phyloP scores from a whole-genome alignment of 2,329 filamentous ascomycete genomes.

The Cadophora luteo-olivacea region DNA sequence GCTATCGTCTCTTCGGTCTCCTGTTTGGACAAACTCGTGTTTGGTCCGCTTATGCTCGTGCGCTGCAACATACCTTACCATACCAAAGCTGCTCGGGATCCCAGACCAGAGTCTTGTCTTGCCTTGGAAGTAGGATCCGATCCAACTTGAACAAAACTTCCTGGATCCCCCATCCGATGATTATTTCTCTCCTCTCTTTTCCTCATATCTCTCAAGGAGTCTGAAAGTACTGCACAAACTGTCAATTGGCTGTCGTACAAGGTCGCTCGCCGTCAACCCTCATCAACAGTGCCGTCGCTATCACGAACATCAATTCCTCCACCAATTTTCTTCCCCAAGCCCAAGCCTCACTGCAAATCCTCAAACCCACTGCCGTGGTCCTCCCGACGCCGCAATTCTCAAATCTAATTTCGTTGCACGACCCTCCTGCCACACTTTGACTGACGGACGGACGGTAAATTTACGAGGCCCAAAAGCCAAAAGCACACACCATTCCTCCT shows the following conservation, averaged over 20 bases:
- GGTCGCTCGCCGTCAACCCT: neutral
- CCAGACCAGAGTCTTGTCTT: neutral
- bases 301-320: neutral
- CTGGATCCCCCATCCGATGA: constrained; percentile 2
- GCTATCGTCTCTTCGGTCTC: neutral
- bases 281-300: neutral
- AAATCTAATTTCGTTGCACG: constrained; percentile 7
- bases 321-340: neutral
- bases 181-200: neutral
- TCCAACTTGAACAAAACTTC: constrained; percentile 12
- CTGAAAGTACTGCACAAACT: neutral
- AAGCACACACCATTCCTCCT: constrained; percentile 1
- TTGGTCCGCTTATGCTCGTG: constrained; percentile 1
- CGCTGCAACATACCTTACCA: neutral
- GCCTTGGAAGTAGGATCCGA: constrained; percentile 5
- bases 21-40: constrained; percentile 3
- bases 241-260: neutral
- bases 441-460: neutral
- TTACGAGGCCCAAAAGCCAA: neutral
- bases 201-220: neutral
- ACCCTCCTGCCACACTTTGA: neutral
- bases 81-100: neutral
- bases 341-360: constrained; percentile 2
- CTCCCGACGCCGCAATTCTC: neutral
- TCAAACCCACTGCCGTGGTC: neutral